Conservation (phyloP, 495 filamentous ascomycete genomes). For the Cetradonia linearis region DNA sequence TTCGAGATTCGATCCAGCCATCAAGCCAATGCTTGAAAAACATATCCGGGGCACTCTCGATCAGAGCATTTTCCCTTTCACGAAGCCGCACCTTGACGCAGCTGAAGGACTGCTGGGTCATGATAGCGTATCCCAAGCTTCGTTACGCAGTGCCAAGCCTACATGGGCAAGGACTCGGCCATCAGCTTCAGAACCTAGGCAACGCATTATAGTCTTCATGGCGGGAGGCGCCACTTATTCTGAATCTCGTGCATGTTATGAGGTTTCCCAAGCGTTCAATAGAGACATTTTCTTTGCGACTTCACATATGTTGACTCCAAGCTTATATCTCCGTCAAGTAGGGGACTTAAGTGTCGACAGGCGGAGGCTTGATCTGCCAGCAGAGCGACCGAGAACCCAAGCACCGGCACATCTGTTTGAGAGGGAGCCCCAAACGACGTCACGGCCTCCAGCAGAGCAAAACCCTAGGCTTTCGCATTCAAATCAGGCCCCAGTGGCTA, state of each 20-base stretch:
- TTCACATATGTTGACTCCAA: slow-evolving; percentile 79
- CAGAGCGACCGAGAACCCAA: slow-evolving; percentile 65
- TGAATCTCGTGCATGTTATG: slow-evolving; percentile 82
- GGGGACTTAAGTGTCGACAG: slow-evolving; percentile 66
- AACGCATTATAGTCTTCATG: slow-evolving; percentile 91
- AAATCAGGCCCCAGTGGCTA: slow-evolving; percentile 43
- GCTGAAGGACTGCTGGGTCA: slow-evolving; percentile 43
- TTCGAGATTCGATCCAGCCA: slow-evolving; percentile 40
- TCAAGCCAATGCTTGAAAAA: slow-evolving; percentile 62
- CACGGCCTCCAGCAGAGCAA: slow-evolving; percentile 29
- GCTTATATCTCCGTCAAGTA: slow-evolving; percentile 70
- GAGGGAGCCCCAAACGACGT: slow-evolving; percentile 47
- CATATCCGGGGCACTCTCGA: slow-evolving; percentile 48
- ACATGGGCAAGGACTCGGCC: slow-evolving; percentile 83
- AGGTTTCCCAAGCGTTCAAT: slow-evolving; percentile 56
- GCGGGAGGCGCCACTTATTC: slow-evolving; percentile 91
- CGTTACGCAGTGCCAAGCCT: slow-evolving; percentile 78
- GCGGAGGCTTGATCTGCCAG: slow-evolving; percentile 65
- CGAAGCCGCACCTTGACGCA: slow-evolving; percentile 60
- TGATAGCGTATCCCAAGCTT: slow-evolving; percentile 57
- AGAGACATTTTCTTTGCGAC: slow-evolving; percentile 87
- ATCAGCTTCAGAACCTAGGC: slow-evolving; percentile 66
- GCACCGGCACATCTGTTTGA: slow-evolving; percentile 85
- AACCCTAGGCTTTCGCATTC: slow-evolving; percentile 27
- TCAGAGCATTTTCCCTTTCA: slow-evolving; percentile 62